These are phyloP conservation scores for Achaetomium macrosporum DNA, from an alignment of 2,329 filamentous ascomycete genomes.

Conservation along the genomic window DNA sequence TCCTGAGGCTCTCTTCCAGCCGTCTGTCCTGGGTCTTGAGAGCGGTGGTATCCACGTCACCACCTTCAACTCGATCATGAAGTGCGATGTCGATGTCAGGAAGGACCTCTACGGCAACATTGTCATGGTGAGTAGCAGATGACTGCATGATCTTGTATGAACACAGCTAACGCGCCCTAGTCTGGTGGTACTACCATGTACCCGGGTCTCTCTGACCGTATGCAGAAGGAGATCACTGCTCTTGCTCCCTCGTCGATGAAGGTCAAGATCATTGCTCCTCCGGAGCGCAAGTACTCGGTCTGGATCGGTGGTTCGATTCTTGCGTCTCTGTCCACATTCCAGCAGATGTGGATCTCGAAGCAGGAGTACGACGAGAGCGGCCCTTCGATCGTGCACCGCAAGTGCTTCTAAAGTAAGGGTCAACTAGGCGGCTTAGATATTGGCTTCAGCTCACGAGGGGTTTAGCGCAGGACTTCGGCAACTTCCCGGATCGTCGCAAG, in stretches of 20 bases:
- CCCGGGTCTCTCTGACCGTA: conserved; percentile 99
- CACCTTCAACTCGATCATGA: conserved; percentile 99
- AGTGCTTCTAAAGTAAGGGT: conserved; percentile 92
- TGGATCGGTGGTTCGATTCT: conserved; percentile 99
- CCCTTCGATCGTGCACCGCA: conserved; percentile 98
- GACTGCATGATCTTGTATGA: neutral
- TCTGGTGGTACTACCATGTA: conserved; percentile 99
- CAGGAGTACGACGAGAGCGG: conserved; percentile 99
- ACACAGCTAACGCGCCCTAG: conserved; percentile 45
- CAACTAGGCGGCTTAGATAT: neutral
- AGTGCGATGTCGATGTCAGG: conserved; percentile 99
- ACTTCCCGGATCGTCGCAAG: conserved; percentile 30
- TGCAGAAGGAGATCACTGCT: conserved; percentile 99
- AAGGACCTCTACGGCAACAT: conserved; percentile 99
- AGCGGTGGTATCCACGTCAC: conserved; percentile 98
- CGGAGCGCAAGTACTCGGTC: conserved; percentile 99
- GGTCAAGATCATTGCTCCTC: conserved; percentile 99
- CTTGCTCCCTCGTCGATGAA: conserved; percentile 99
- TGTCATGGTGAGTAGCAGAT: conserved; percentile 79
- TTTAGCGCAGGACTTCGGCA: conserved; percentile 20
- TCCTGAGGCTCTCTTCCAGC: conserved; percentile 99
- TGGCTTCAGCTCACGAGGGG: neutral
- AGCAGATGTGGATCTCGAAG: conserved; percentile 99
- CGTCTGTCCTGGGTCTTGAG: conserved; percentile 95
- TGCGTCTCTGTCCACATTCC: conserved; percentile 99